Evolutionary conservation across 176 grass and related monocot genomes (phyloP).

Genomic region (Poa annua): DNA sequence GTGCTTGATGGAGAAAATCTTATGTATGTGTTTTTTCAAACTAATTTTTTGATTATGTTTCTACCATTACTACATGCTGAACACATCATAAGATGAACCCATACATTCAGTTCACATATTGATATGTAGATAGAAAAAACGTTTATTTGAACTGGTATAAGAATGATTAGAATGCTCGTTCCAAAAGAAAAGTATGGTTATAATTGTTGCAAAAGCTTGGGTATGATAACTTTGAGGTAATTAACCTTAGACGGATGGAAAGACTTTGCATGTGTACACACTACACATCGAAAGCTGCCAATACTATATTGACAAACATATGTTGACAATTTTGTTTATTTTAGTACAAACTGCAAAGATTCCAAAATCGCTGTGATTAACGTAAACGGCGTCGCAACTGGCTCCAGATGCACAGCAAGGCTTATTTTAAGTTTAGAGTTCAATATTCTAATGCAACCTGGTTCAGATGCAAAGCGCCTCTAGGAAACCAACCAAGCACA

Average conservation of each 20-base stretch:
- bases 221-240: background rate
- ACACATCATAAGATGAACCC: background rate
- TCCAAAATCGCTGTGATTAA: slow-evolving; percentile 10
- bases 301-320: slow-evolving; percentile 9
- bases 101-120: background rate
- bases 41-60: background rate
- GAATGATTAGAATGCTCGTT: background rate
- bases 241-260: background rate
- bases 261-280: background rate
- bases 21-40: background rate
- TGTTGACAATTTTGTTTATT: slow-evolving; percentile 36
- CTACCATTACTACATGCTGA: background rate
- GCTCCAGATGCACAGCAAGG: slow-evolving; percentile 11
- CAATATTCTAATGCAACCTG: slow-evolving; percentile 29
- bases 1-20: background rate
- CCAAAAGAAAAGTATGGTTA: too few relatives aligned
- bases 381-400: background rate
- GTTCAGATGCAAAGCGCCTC: slow-evolving; percentile 31
- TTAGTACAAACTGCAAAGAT: slow-evolving; percentile 41
- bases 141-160: background rate
- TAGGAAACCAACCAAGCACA: slow-evolving; percentile 30
- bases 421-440: slow-evolving; percentile 11
- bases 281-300: background rate
- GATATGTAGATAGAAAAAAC: background rate
- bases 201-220: background rate